These are phyloP conservation scores for Puccinia brachypodii DNA, from an alignment of 1,284 basidiomycete species.

Conservation along the genomic window DNA sequence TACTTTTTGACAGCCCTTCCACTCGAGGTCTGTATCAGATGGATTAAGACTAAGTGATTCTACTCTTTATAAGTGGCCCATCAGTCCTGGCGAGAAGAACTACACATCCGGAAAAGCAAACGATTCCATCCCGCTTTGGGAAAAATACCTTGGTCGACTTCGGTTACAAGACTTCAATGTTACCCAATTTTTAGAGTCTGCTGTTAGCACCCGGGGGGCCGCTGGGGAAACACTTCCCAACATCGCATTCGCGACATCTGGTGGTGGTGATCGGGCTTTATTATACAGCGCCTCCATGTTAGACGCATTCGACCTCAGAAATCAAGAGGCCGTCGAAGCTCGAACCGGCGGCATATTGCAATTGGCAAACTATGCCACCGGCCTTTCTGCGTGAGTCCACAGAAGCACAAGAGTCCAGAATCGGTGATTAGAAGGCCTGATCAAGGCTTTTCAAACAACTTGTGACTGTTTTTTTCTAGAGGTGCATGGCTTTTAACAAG, in stretches of 20 bases:
- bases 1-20: neutral
- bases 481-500: constrained; percentile 40
- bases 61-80: constrained; percentile 7
- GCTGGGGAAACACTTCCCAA: constrained; percentile 31
- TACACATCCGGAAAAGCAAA: constrained; percentile 35
- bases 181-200: constrained; percentile 28
- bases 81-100: constrained; percentile 22
- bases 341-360: constrained; percentile 33
- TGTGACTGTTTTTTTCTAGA: neutral
- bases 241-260: constrained; percentile 41
- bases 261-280: constrained; percentile 36
- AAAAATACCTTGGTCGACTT: constrained; percentile 11
- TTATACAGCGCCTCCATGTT: constrained; percentile 26
- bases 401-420: neutral
- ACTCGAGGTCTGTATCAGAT: neutral
- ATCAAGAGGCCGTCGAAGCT: constrained; percentile 35
- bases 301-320: constrained; percentile 37
- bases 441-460: too few relatives aligned
- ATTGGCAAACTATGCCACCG: constrained; percentile 47
- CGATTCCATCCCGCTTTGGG: constrained; percentile 24
- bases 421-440: too few relatives aligned
- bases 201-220: neutral
- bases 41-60: neutral
- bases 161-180: constrained; percentile 34
- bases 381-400: constrained; percentile 35